A percentile compares a stretch with the other conserved stretches of the same genome.
phyloP scores from a whole-genome alignment of 257 asterid genomes.

The Solanum clarkiae region DNA sequence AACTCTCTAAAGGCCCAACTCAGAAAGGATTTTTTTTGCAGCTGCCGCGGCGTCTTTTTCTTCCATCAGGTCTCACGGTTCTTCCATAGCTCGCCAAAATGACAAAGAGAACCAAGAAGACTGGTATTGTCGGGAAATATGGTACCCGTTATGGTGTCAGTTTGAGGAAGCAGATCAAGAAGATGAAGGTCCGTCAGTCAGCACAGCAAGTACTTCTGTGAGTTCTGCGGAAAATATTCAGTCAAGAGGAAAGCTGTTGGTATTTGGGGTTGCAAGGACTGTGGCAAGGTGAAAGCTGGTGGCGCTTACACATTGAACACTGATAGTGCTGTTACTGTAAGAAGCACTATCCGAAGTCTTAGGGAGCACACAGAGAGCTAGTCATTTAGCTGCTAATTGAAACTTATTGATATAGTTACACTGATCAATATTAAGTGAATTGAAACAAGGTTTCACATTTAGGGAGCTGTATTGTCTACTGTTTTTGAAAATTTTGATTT shows the following conservation, averaged over 20 bases:
- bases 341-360: slow-evolving; percentile 63
- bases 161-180: slow-evolving; percentile 50
- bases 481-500: neutral
- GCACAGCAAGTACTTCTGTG: slow-evolving; percentile 43
- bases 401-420: neutral
- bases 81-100: neutral
- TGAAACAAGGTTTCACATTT: neutral
- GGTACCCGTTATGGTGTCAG: slow-evolving; percentile 67
- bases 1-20: neutral
- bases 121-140: slow-evolving; percentile 44
- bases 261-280: slow-evolving; percentile 64
- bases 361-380: slow-evolving; percentile 70
- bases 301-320: slow-evolving; percentile 61
- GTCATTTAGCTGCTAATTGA: neutral
- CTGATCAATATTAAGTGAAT: neutral
- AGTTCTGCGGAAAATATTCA: slow-evolving; percentile 42
- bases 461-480: neutral
- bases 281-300: slow-evolving; percentile 55
- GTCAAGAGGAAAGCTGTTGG: slow-evolving; percentile 63
- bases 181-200: slow-evolving; percentile 41
- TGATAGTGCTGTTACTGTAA: slow-evolving; percentile 57
- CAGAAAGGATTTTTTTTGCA: neutral
- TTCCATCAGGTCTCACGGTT: neutral
- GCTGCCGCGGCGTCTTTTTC: neutral
- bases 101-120: slow-evolving; percentile 44